Conservation (phyloP, 345 rosid genomes). For the Odontarrhena argentea region DNA sequence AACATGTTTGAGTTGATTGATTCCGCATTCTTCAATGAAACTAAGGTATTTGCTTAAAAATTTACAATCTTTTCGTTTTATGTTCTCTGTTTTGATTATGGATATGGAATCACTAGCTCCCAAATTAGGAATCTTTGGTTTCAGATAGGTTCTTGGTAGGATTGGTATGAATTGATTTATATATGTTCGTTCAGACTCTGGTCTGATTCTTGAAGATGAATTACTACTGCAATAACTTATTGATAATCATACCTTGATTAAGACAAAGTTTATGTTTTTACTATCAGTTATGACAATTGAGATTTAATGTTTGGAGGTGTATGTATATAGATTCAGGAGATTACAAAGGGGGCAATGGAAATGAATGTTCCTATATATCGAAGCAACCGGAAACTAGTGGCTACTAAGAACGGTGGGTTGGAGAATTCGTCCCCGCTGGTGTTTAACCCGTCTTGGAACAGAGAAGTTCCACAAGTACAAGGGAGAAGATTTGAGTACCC, state of each 20-base stretch:
- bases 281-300: too few relatives aligned
- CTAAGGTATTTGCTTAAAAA: slow-evolving; percentile 48
- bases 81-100: slow-evolving; percentile 6
- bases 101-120: background rate
- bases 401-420: slow-evolving; percentile 71
- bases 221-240: too few relatives aligned
- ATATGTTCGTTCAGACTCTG: background rate
- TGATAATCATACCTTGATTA: background rate
- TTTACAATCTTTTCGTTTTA: background rate
- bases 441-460: slow-evolving; percentile 68
- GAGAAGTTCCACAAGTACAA: slow-evolving; percentile 29
- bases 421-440: slow-evolving; percentile 64
- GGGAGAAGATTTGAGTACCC: slow-evolving; percentile 55
- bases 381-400: slow-evolving; percentile 67
- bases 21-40: slow-evolving; percentile 65
- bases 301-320: slow-evolving; percentile 12
- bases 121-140: background rate
- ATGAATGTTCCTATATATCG: slow-evolving; percentile 58
- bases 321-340: slow-evolving; percentile 45
- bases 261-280: background rate
- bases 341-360: slow-evolving; percentile 60
- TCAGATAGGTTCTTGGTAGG: background rate
- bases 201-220: slow-evolving; percentile 1
- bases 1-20: slow-evolving; percentile 55
- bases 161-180: background rate